Evolutionary conservation across 345 rosid genomes (phyloP), one percentile per base, ranked within the genome.

Genomic region (Eucalyptus guilfoylei): DNA sequence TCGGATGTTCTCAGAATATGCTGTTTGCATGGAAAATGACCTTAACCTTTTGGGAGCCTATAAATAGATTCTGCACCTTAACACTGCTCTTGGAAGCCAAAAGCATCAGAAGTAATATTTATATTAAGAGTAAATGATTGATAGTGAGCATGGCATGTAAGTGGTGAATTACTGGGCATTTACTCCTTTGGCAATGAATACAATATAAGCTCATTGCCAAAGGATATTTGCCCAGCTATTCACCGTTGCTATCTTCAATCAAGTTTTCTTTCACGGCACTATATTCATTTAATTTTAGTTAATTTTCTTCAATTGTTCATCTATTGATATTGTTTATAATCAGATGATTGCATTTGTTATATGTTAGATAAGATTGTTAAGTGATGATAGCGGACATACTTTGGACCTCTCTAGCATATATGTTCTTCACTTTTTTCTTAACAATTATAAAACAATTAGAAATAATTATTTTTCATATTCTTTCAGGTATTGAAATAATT

Each of bases 191-290:
- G 92, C 90, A 93, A 12, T 76, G 83, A 76, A 40, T 7, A 42
- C 6, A 52, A 34, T 17, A 85, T 86, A 54, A 88, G 90, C 88
- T 80, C 90, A 88, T 88, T 92, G 95, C 95, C 96, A 91, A 94
- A 90, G 93, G 92, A 92, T 95, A 93, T 94, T 93, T 93, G 92
- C 92, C 91, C 93, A 37, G 92, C 92, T 88, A 90, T 91, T 92
- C 91, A 89, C 85, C 92, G 48, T 47, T 90, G 55, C 93, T 86
- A 37, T 14, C 69, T 49, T 32, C 76, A 37, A 52, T 44, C 19
- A 9, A 21, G 42, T 37, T 6, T 40, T 21, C 28, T 21, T 76
- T 21, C 30, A 11, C 24, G 40, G 83, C 47, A 21, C 28, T 37
- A 37, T 76, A 76, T 37, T 76, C 42, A 11, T 37, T 37, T 37